A percentile compares a stretch with the other conserved stretches of the same genome.
phyloP scores from a whole-genome alignment of 805 yeast genomes.

The Barnettozyma botsteinii region DNA sequence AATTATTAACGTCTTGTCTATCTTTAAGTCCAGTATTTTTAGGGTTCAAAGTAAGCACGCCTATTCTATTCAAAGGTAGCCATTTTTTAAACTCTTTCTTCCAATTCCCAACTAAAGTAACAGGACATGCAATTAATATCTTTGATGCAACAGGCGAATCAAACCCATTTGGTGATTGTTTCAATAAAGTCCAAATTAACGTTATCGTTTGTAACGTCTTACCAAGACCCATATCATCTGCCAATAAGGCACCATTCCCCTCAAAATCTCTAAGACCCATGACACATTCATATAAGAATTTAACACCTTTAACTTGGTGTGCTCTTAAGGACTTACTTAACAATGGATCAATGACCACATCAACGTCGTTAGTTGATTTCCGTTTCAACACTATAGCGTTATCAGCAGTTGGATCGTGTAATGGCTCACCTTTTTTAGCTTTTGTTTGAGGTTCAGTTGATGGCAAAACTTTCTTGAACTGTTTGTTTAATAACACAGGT shows the following conservation, averaged over 20 bases:
- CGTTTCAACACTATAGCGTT: slow-evolving; percentile 40
- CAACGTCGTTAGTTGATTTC: slow-evolving; percentile 25
- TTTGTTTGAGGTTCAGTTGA: slow-evolving; percentile 13
- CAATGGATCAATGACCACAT: slow-evolving; percentile 57
- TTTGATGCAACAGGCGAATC: slow-evolving; percentile 42
- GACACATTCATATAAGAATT: slow-evolving; percentile 75
- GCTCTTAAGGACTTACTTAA: slow-evolving; percentile 55
- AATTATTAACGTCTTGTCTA: slow-evolving; percentile 21
- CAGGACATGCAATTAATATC: slow-evolving; percentile 84
- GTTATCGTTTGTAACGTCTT: slow-evolving; percentile 84
- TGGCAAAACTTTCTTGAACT: slow-evolving; percentile 20
- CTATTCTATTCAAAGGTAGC: slow-evolving; percentile 52
- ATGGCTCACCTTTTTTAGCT: slow-evolving; percentile 26
- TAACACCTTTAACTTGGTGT: slow-evolving; percentile 83
- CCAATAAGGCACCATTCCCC: slow-evolving; percentile 71
- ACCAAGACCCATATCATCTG: slow-evolving; percentile 98
- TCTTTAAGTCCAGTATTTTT: slow-evolving; percentile 48
- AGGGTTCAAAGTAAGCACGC: slow-evolving; percentile 56
- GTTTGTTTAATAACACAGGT: slow-evolving; percentile 18
- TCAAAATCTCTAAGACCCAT: slow-evolving; percentile 55
- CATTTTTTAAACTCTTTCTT: slow-evolving; percentile 82
- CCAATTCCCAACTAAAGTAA: slow-evolving; percentile 86
- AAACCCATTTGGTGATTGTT: slow-evolving; percentile 44
- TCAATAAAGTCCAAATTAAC: slow-evolving; percentile 74
- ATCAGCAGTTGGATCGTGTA: slow-evolving; percentile 33